Base-by-base conservation (phyloP, 257 asterid genomes). In the Datura wrightii region DNA sequence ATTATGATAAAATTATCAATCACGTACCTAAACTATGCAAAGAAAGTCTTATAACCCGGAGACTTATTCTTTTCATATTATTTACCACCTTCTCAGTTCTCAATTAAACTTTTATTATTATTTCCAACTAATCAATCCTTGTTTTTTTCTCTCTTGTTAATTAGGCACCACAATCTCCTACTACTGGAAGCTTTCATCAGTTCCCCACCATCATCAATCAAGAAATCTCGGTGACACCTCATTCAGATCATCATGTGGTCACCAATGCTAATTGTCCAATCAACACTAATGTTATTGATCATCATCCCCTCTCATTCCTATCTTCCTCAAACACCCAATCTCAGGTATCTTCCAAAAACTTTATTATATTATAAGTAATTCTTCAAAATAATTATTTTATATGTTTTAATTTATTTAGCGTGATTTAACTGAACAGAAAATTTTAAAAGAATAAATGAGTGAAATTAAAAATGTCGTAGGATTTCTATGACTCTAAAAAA, bases 171-270 rank as follows among this genome's bases (percentile, higher is more conserved):
- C 83, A 83, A 79, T 92, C 97, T 79, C 98, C 98, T 7, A 94
- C 95, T 1, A 94, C 98, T 14, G 98, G 98, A 66, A 88, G 92
- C 11, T 88, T 92, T 83, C 92, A 85, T 82, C 93, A 83, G 16
- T 80, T 84, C 15, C 87, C 89, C 41, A 71, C 87, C 19, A 62
- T 86, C 15, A 80, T 79, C 78, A 86, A 71, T 16, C 92, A 91
- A 19, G 80, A 72, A 46, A 48, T 48, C 42, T 24, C 62, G 1
- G 24, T 24, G 44, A 48, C 24, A 15, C 34, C 60, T 72, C n/a
- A 18, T 6, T 3, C 46, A 31, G 42, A 39, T 39, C 42, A 39
- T 39, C 42, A 39, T 39, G 0, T 24, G 31, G 31, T 24, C 31
- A 24, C 31, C 31, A 24, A 24, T 65, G 46, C 46, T 62, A 62